These are phyloP conservation scores for Aspergillus tanneri DNA, from an alignment of 2,329 filamentous ascomycete species.

Conservation along the genomic window DNA sequence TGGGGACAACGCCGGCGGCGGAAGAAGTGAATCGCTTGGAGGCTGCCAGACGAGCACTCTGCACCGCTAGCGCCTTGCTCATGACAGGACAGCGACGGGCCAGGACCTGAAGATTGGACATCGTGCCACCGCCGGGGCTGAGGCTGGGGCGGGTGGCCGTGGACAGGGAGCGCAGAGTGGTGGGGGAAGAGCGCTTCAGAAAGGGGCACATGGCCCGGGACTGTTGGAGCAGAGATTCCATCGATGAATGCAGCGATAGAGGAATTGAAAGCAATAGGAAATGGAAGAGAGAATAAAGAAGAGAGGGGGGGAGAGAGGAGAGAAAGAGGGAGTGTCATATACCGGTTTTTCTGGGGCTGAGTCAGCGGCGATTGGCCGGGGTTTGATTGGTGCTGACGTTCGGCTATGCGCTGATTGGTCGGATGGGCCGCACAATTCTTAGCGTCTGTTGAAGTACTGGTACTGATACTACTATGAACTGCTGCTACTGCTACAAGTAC, in stretches of 20 bases:
- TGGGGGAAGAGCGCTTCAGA: constrained; percentile 88
- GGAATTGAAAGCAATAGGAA: constrained; percentile 4
- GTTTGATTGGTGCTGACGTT: constrained; percentile 5
- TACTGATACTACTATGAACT: too few species aligned
- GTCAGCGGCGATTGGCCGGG: not conserved
- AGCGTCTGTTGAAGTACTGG: too few species aligned
- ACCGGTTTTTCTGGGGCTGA: too few species aligned
- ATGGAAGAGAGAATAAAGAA: not conserved
- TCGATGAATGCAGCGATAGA: constrained; percentile 45
- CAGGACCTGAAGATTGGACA: constrained; percentile 94
- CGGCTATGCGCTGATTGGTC: constrained; percentile 3
- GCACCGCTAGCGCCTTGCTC: constrained; percentile 93
- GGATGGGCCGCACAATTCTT: not conserved
- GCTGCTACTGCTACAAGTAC: too few species aligned
- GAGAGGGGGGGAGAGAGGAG: constrained; percentile 4
- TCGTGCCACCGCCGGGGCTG: constrained; percentile 77
- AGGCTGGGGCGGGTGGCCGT: constrained; percentile 65
- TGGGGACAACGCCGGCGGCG: constrained; percentile 30
- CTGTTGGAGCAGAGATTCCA: constrained; percentile 94
- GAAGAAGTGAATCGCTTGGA: constrained; percentile 42
- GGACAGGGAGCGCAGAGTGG: constrained; percentile 84
- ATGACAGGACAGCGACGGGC: constrained; percentile 96
- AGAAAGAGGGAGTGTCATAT: not conserved
- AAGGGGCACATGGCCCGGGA: constrained; percentile 98
- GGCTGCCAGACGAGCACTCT: constrained; percentile 52